These are phyloP conservation scores for Aegilops umbellulata DNA, from an alignment of 176 grass and related monocot species.

Conservation along the genomic window DNA sequence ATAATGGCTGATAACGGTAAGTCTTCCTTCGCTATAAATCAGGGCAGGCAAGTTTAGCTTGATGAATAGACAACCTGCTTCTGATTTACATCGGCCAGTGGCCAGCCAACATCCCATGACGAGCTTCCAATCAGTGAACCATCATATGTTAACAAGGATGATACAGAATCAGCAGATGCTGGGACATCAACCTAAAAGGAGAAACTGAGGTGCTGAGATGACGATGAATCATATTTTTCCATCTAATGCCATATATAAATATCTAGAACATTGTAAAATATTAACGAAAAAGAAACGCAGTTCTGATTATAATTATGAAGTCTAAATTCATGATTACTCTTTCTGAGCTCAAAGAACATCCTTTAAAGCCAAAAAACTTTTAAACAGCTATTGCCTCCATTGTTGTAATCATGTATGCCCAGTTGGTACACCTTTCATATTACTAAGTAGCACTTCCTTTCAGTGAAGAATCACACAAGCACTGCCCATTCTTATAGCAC, in stretches of 20 bases:
- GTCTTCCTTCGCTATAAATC: slow-evolving; percentile 1
- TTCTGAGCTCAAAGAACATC: slow-evolving; percentile 13
- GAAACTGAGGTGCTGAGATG: not conserved
- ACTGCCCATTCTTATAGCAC: not conserved
- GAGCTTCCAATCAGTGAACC: slow-evolving; percentile 44
- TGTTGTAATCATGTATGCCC: not conserved
- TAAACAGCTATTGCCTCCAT: not conserved
- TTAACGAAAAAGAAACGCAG: not conserved
- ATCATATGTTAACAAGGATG: slow-evolving; percentile 59
- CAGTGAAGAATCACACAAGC: not conserved
- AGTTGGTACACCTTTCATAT: not conserved
- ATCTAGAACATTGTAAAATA: not conserved
- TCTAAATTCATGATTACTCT: not conserved
- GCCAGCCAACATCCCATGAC: slow-evolving; percentile 87
- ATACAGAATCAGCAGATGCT: slow-evolving; percentile 62
- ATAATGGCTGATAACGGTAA: slow-evolving; percentile 21
- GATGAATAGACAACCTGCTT: slow-evolving; percentile 56
- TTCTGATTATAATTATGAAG: not conserved
- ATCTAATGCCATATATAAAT: slow-evolving; percentile 7
- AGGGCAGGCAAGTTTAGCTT: slow-evolving; percentile 1
- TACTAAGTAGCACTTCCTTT: not conserved
- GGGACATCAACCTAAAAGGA: slow-evolving; percentile 71
- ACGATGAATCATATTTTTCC: not conserved
- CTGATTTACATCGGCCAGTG: slow-evolving; percentile 47
- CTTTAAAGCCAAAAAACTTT: not conserved